Evolutionary conservation across 768 basidiomycete species (phyloP).

Genomic region (Heimioporus sp.): DNA sequence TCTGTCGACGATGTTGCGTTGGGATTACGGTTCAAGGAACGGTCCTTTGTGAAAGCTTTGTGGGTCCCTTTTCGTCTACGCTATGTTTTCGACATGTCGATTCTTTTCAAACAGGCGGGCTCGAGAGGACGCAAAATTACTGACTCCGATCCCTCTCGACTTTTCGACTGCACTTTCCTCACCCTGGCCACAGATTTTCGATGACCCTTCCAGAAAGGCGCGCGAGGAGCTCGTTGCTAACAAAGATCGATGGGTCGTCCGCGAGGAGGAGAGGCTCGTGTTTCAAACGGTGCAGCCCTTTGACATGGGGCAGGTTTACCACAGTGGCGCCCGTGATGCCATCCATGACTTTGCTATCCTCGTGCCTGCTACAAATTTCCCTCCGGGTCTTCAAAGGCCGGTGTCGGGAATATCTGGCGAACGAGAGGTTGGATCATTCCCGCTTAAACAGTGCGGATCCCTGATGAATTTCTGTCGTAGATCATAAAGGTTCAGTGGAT

Average conservation of each 20-base stretch:
- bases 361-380: constrained; percentile 22
- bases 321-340: not conserved
- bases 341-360: constrained; percentile 15
- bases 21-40: constrained; percentile 21
- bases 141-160: not conserved
- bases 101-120: not conserved
- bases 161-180: not conserved
- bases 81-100: not conserved
- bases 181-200: not conserved
- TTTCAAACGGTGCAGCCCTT: constrained; percentile 13
- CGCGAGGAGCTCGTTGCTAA: constrained; percentile 1
- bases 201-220: not conserved
- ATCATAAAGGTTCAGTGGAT: constrained; percentile 7
- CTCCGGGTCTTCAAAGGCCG: constrained; percentile 6
- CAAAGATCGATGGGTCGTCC: constrained; percentile 16
- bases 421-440: not conserved
- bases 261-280: constrained; percentile 16
- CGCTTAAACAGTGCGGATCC: not conserved
- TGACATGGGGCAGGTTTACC: not conserved
- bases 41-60: constrained; percentile 14
- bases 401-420: not conserved
- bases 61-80: not conserved
- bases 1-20: constrained; percentile 1
- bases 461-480: not conserved
- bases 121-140: not conserved